Evolutionary conservation across 805 yeast genomes (phyloP), one percentile per base, ranked within the genome.

Genomic region (Komagataella populi): DNA sequence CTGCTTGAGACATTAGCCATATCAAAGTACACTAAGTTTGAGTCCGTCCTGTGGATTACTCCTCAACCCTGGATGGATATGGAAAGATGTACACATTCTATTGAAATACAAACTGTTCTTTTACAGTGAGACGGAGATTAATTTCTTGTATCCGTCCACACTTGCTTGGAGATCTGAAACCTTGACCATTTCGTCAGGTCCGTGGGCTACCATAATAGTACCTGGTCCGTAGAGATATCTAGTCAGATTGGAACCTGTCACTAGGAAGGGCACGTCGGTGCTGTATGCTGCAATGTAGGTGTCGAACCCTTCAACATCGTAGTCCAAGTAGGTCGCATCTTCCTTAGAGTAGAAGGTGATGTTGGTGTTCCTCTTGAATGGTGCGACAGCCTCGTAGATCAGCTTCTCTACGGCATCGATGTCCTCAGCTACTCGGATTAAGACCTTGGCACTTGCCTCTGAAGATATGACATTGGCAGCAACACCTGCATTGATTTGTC

Each of bases 381-480:
- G 58, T 1, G 61, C 70, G 4, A 71, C 62, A 14, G 69, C 66
- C 0, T 63, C 63, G 6, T 64, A 55, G 7, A 81, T 67, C 18
- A 64, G 54, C 6, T 62, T 53, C 22, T 60, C 62, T 3, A 81
- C 71, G 18, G 58, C 60, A 1, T 67, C 69, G 2, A 70, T 55
- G 46, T 72, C 73, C 7, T 66, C 72, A 3, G 87, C 78, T 2
- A 80, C 76, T 60, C 90, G 70, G 54, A 81, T 67, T 16, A 77
- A 59, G 2, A 76, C 58, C 1, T 65, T 57, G 17, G 84, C 83
- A 6, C 58, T 56, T 1, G 85, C 84, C 22, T 62, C 55, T 2
- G 83, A 82, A 2, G 89, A 83, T 7, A 83, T 64, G 23, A 83
- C 86, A 61, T 83, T 83, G 6, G 73, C 68, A 3, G 88, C 90